Evolutionary conservation across 2,329 filamentous ascomycete species (phyloP).

Genomic region (Aspergillus sp.): DNA sequence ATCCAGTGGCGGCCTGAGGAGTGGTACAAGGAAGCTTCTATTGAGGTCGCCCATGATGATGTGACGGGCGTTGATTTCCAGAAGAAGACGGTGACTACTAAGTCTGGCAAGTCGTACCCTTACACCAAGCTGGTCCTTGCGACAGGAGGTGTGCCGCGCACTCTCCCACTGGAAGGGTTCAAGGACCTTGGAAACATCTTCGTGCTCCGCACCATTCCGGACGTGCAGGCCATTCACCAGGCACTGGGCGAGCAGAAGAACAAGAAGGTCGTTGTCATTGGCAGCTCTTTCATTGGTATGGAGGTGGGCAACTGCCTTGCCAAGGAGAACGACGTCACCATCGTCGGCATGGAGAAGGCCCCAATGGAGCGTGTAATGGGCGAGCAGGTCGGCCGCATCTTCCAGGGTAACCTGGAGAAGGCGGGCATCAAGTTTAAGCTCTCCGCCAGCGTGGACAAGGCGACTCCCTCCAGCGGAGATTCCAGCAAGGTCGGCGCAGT

Average conservation of each 20-base stretch:
- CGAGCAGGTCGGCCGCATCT: constrained; percentile 73
- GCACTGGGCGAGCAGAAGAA: constrained; percentile 76
- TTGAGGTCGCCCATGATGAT: constrained; percentile 58
- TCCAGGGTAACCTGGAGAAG: constrained; percentile 77
- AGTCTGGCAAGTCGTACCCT: constrained; percentile 66
- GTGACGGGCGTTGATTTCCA: constrained; percentile 77
- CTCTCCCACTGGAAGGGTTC: constrained; percentile 79
- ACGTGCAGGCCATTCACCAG: constrained; percentile 73
- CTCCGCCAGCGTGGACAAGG: constrained; percentile 78
- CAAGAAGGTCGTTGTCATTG: constrained; percentile 91
- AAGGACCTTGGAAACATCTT: constrained; percentile 87
- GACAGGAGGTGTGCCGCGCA: constrained; percentile 76
- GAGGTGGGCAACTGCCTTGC: constrained; percentile 84
- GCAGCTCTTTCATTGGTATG: constrained; percentile 97
- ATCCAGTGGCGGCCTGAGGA: constrained; percentile 73
- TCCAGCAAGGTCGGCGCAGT: constrained; percentile 76
- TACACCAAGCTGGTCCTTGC: constrained; percentile 92
- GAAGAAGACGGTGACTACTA: constrained; percentile 71
- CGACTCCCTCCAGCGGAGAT: constrained; percentile 68
- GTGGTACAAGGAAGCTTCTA: constrained; percentile 69
- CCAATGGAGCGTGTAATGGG: constrained; percentile 88
- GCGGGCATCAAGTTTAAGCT: constrained; percentile 88
- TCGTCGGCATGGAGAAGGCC: constrained; percentile 83
- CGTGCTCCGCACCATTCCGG: constrained; percentile 72
- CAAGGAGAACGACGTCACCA: constrained; percentile 78